phyloP scores from a whole-genome alignment of 148 eudicot genomes.

The Arctostaphylos glauca region DNA sequence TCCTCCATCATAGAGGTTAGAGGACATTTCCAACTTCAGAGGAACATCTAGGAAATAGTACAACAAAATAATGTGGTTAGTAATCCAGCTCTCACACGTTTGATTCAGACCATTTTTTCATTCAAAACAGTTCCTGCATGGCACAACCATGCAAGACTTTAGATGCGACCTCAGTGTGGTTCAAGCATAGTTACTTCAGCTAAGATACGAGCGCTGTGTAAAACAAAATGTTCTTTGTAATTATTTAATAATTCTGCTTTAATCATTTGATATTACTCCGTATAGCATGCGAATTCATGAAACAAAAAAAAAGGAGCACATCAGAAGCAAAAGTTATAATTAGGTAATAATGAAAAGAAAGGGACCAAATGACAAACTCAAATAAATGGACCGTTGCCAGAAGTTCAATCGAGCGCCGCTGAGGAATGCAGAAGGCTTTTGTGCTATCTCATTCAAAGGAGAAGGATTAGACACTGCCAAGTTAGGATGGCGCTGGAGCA shows the following conservation, averaged over 20 bases:
- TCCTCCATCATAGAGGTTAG: background rate
- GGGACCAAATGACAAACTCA: conserved; percentile 17
- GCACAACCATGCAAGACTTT: background rate
- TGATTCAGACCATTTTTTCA: too few species aligned
- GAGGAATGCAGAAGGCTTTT: conserved; percentile 17
- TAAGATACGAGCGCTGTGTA: background rate
- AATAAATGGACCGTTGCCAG: conserved; percentile 14
- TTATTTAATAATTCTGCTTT: background rate
- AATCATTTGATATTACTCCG: background rate
- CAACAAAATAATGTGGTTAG: background rate
- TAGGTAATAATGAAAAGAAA: background rate
- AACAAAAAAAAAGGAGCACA: background rate
- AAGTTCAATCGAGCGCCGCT: conserved; percentile 10
- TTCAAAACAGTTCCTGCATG: background rate
- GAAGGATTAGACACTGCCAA: conserved; percentile 14
- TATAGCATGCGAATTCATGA: background rate
- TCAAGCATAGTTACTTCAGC: background rate
- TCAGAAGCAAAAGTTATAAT: background rate
- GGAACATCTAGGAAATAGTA: conserved; percentile 14
- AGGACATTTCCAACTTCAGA: conserved; percentile 4
- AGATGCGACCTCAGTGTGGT: background rate
- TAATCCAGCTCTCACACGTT: background rate
- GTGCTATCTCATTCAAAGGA: conserved; percentile 15
- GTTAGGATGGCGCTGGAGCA: conserved; percentile 18
- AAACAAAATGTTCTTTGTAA: background rate